Percentiles rank a stretch among this genome's conserved stretches.
phyloP scores from a whole-genome alignment of 164 flowering plant genomes.

The Umbellularia californica region DNA sequence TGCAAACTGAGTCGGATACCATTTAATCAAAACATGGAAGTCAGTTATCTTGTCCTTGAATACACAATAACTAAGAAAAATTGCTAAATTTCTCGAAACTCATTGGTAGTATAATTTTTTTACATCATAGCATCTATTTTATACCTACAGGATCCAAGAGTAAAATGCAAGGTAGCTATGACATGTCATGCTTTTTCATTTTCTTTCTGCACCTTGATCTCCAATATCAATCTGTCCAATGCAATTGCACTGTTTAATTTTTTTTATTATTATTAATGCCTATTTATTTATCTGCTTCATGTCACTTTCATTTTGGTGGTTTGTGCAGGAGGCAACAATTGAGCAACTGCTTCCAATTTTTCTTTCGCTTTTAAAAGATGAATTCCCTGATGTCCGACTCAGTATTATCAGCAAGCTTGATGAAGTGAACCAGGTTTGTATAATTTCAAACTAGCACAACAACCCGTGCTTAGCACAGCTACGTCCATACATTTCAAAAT shows the following conservation, averaged over 20 bases:
- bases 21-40: too few relatives aligned
- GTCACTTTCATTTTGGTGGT: slow-evolving; percentile 11
- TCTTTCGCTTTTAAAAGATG: slow-evolving; percentile 89
- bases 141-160: too few relatives aligned
- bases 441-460: neutral
- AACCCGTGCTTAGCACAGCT: too few relatives aligned
- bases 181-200: neutral
- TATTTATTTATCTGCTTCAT: too few relatives aligned
- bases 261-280: too few relatives aligned
- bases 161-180: too few relatives aligned
- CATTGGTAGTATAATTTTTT: neutral
- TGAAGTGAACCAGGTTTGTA: slow-evolving; percentile 89
- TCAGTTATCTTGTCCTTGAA: too few relatives aligned
- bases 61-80: too few relatives aligned
- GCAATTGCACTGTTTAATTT: too few relatives aligned
- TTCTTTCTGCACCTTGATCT: neutral
- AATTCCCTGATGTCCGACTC: slow-evolving; percentile 94
- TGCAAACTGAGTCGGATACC: too few relatives aligned
- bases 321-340: slow-evolving; percentile 85
- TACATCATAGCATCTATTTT: neutral
- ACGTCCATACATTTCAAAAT: too few relatives aligned
- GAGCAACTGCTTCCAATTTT: slow-evolving; percentile 95
- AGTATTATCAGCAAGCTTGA: slow-evolving; percentile 97
- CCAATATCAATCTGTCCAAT: neutral
- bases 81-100: too few relatives aligned